A percentile compares a stretch with the other conserved stretches of the same genome.
Conservation (phyloP, 768 basidiomycete genomes). For the Tricholoma furcatifolium region DNA sequence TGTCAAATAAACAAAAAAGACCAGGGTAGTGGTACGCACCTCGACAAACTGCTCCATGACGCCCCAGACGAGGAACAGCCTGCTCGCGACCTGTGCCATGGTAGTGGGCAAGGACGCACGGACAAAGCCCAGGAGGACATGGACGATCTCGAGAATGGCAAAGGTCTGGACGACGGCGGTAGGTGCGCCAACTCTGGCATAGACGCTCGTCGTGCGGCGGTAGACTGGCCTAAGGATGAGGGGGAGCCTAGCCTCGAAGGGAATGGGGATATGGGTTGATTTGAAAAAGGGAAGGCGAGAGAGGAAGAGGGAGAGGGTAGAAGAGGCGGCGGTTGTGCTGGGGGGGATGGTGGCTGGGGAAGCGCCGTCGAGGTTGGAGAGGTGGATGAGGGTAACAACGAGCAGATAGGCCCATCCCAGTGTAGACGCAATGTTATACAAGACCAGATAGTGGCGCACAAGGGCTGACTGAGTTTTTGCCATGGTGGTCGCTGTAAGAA, state of each 20-base stretch:
- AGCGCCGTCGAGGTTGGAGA: constrained; percentile 44
- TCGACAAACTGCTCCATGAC: constrained; percentile 62
- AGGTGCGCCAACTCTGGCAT: constrained; percentile 54
- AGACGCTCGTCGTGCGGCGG: constrained; percentile 54
- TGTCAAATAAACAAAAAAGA: background rate
- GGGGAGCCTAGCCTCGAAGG: constrained; percentile 39
- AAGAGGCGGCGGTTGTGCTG: constrained; percentile 31
- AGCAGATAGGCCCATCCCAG: constrained; percentile 78
- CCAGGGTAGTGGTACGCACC: constrained; percentile 32
- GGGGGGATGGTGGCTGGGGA: constrained; percentile 25
- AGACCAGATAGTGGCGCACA: constrained; percentile 63
- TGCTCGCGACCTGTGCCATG: constrained; percentile 72
- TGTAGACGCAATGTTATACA: constrained; percentile 77
- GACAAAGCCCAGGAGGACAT: constrained; percentile 78
- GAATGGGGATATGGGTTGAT: constrained; percentile 19
- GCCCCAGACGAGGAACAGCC: constrained; percentile 86
- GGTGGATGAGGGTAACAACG: constrained; percentile 46
- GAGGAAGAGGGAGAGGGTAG: constrained; percentile 34
- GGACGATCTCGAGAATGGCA: constrained; percentile 82
- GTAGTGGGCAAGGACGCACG: constrained; percentile 76
- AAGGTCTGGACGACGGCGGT: constrained; percentile 80
- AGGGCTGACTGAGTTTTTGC: constrained; percentile 21
- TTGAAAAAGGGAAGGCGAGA: constrained; percentile 34
- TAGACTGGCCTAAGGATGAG: constrained; percentile 40
- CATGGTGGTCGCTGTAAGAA: background rate